Base-by-base conservation (phyloP, 192 early-diverging fungal genomes). In the Oehlia diaphana region DNA sequence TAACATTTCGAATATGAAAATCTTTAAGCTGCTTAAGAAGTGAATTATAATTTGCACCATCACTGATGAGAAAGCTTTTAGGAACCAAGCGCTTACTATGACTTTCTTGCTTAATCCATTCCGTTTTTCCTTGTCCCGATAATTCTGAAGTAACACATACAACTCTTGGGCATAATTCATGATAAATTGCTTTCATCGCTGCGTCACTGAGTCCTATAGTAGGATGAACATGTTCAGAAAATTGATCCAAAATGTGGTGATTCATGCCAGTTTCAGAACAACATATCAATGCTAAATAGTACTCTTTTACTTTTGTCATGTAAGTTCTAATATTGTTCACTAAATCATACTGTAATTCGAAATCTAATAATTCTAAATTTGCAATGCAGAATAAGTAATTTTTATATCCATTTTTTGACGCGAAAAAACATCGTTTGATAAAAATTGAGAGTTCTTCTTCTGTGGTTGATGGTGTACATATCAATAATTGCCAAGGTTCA, bases 201-300 rank as follows among this genome's bases (percentile, higher is more conserved):
- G 6, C 14, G 3, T 2, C 14, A 9, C 63, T 35, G 19, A 80
- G 58, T 3, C 79, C 79, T 13, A 35, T 58, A 2, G 73, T 62
- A 37, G 26, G n/a, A 21, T 49, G 39, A n/a, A 80, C 58, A 26
- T 77, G 21, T 37, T 77, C 58, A 19, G 79, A 62, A 80, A 80
- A 80, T 44, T 80, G 79, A 47, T 80, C 79, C 5, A 80, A 66
- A 61, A 80, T 80, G 35, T 80, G 79, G 35, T 77, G 75, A 39
- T 75, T 42, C 16, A 72, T 44, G 26, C 79, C 79, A 64, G 28
- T 21, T 63, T 80, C 79, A 14, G 26, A n/a, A 64, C 26, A 76
- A 49, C 79, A 80, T 33, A 80, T 80, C 26, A 80, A 76, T 19
- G 79, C 79, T n/a, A 80, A 49, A 14, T 58, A 39, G 49, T 80